Conservation (phyloP, 805 yeast genomes). For the Teunomyces cretensis region DNA sequence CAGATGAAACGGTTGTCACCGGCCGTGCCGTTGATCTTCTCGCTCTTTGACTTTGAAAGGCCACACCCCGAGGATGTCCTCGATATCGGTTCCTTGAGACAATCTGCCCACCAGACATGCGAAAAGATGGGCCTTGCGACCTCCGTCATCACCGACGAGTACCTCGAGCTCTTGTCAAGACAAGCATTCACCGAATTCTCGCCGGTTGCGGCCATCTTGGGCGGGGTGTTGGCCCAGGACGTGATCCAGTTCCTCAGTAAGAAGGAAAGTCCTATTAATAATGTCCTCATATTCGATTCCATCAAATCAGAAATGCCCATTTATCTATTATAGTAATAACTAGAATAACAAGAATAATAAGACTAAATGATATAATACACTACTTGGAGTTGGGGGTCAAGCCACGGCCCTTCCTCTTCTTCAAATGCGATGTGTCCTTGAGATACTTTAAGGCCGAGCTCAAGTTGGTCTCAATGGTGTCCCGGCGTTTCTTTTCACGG, state of each 20-base stretch:
- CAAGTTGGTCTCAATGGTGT: slow-evolving; percentile 25
- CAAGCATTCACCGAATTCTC: slow-evolving; percentile 68
- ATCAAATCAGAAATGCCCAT: slow-evolving; percentile 73
- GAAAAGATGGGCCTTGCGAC: slow-evolving; percentile 39
- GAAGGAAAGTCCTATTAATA: slow-evolving; percentile 79
- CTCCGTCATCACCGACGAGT: slow-evolving; percentile 42
- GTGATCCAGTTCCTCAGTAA: slow-evolving; percentile 77
- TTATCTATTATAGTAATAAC: slow-evolving; percentile 42
- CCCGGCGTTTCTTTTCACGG: slow-evolving; percentile 22
- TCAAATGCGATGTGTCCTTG: slow-evolving; percentile 40
- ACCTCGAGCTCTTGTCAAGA: slow-evolving; percentile 38
- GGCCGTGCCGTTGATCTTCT: slow-evolving; percentile 56
- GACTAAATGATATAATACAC: not conserved
- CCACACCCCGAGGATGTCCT: slow-evolving; percentile 20
- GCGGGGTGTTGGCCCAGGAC: slow-evolving; percentile 90
- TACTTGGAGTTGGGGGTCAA: slow-evolving; percentile 26
- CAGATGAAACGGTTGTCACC: slow-evolving; percentile 54
- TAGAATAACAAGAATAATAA: not conserved
- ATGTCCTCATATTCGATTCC: slow-evolving; percentile 77
- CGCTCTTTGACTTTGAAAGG: slow-evolving; percentile 49
- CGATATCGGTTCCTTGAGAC: slow-evolving; percentile 29
- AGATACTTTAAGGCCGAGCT: slow-evolving; percentile 35
- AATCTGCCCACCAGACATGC: slow-evolving; percentile 29
- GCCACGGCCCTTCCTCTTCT: slow-evolving; percentile 42
- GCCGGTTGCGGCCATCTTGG: slow-evolving; percentile 83